A percentile compares a stretch with the other conserved stretches of the same genome.
phyloP scores from a whole-genome alignment of 345 rosid species.

The Eucalyptus tenuipes region DNA sequence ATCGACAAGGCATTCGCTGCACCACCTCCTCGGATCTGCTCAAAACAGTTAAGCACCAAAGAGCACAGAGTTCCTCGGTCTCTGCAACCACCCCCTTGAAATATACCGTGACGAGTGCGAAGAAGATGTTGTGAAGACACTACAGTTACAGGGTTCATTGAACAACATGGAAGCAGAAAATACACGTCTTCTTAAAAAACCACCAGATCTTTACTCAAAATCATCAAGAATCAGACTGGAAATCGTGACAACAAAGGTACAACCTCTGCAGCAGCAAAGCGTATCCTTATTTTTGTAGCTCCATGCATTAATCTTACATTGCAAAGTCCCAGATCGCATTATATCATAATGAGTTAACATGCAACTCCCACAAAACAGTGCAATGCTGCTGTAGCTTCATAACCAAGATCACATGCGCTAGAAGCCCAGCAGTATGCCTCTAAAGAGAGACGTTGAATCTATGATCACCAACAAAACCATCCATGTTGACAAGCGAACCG shows the following conservation, averaged over 20 bases:
- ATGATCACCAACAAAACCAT: background rate
- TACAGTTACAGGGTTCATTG: background rate
- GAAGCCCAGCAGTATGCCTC: background rate
- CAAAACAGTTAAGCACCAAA: background rate
- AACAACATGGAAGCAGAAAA: background rate
- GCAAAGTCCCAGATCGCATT: background rate
- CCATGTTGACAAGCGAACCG: background rate
- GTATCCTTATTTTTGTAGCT: background rate
- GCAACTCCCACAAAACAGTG: background rate
- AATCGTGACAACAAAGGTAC: background rate
- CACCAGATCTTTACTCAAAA: background rate
- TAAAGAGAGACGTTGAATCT: background rate
- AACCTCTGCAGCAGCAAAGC: background rate
- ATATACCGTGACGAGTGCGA: accelerated
- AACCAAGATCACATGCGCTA: background rate
- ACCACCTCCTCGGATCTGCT: background rate
- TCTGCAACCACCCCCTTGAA: background rate
- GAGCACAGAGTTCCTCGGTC: background rate
- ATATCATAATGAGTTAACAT: background rate
- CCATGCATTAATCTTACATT: background rate
- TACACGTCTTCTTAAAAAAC: background rate
- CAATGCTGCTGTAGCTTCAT: background rate
- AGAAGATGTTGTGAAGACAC: background rate
- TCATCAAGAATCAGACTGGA: background rate
- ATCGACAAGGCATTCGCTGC: background rate